Conservation (phyloP, 1,284 basidiomycete species). For the Porogramme epimiltina region DNA sequence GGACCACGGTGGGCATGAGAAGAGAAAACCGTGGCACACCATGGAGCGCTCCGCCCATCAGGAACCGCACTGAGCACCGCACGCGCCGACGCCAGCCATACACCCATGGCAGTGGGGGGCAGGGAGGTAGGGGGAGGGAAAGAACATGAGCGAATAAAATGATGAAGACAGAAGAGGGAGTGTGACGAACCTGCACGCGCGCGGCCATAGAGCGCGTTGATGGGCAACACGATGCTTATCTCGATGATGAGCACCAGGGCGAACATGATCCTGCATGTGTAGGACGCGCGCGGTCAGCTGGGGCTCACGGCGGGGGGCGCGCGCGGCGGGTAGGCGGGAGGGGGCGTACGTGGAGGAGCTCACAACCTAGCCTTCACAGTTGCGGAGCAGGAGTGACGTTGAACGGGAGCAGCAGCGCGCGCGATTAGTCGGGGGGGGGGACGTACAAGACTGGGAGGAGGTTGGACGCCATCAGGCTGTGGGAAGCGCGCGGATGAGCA, state of each 20-base stretch:
- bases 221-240: conserved; percentile 19
- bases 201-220: conserved; percentile 18
- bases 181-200: conserved; percentile 6
- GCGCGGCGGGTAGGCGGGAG: no score
- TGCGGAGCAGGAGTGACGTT: no score
- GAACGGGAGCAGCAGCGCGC: no score
- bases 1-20: not conserved
- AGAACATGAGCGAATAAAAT: no score
- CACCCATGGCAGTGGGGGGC: not conserved
- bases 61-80: conserved; percentile 5
- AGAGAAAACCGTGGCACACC: not conserved
- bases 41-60: conserved; percentile 6
- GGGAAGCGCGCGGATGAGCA: no score
- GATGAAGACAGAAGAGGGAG: not conserved
- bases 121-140: not conserved
- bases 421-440: no score
- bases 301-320: no score
- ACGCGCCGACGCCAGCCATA: no score
- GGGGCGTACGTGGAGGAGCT: no score
- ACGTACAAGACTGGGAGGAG: not conserved
- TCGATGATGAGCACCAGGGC: conserved; percentile 14
- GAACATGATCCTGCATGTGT: not conserved
- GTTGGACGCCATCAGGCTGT: no score
- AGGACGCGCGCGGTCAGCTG: no score
- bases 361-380: no score